Evolutionary conservation across 768 basidiomycete genomes (phyloP).

Genomic region (Tephrocybe sp.): DNA sequence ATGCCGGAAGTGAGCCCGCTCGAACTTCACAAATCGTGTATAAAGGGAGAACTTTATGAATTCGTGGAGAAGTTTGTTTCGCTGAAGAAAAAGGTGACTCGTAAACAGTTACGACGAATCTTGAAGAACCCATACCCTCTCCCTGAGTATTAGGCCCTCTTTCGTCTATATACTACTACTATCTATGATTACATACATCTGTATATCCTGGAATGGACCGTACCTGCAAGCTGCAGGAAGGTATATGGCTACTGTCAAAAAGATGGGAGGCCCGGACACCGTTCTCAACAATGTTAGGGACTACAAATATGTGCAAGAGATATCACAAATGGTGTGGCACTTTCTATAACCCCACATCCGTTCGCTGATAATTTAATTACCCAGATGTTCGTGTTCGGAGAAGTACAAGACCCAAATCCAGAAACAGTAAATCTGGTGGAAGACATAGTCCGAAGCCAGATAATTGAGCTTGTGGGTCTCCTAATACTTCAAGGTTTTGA

Average conservation of each 20-base stretch:
- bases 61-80: conserved; percentile 21
- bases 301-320: conserved; percentile 90
- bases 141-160: neutral
- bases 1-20: conserved; percentile 24
- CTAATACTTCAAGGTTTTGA: conserved; percentile 9
- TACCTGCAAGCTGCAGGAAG: too few species aligned
- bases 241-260: conserved; percentile 17
- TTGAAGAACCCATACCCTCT: conserved; percentile 31
- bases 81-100: conserved; percentile 18
- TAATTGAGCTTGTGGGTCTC: conserved; percentile 75
- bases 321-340: conserved; percentile 81
- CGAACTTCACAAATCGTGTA: conserved; percentile 33
- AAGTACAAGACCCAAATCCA: conserved; percentile 84
- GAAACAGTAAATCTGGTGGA: conserved; percentile 94
- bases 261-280: conserved; percentile 12
- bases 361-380: conserved; percentile 1
- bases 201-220: too few species aligned
- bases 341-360: neutral
- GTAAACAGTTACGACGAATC: conserved; percentile 24
- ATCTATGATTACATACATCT: too few species aligned
- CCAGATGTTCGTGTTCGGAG: conserved; percentile 96
- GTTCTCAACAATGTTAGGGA: conserved; percentile 37
- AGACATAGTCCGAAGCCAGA: conserved; percentile 86
- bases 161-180: too few species aligned
- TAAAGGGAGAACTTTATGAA: conserved; percentile 28